phyloP scores from a whole-genome alignment of 441 rosid genomes.

The Erodium moschatum region DNA sequence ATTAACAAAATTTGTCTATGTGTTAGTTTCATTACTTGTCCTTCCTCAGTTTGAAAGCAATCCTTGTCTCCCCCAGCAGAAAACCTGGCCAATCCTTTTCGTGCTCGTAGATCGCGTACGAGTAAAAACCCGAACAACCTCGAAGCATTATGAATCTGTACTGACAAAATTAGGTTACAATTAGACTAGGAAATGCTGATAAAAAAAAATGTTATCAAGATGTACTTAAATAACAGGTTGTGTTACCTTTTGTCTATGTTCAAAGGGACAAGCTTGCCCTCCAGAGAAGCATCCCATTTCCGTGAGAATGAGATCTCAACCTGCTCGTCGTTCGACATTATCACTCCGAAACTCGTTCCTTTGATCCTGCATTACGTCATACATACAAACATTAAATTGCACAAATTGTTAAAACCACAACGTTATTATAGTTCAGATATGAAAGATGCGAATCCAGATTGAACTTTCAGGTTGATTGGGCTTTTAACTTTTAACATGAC shows the following conservation, averaged over 20 bases:
- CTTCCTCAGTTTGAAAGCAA: slow-evolving; percentile 77
- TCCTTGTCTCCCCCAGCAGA: slow-evolving; percentile 60
- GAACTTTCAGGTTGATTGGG: too few relatives aligned
- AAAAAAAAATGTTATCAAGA: too few relatives aligned
- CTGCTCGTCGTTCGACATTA: slow-evolving; percentile 39
- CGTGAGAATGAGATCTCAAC: slow-evolving; percentile 43
- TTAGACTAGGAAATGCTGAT: too few relatives aligned
- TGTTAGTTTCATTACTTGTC: slow-evolving; percentile 43
- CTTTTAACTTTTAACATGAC: too few relatives aligned
- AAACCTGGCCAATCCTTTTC: slow-evolving; percentile 68
- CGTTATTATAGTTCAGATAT: too few relatives aligned
- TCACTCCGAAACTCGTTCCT: slow-evolving; percentile 33
- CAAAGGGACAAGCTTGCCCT: slow-evolving; percentile 38
- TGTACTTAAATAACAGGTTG: too few relatives aligned
- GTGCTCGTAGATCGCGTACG: slow-evolving; percentile 67
- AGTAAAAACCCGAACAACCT: slow-evolving; percentile 69
- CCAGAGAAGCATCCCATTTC: slow-evolving; percentile 39
- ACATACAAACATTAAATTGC: not conserved
- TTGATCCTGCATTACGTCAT: slow-evolving; percentile 30
- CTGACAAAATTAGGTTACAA: too few relatives aligned
- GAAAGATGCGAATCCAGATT: too few relatives aligned
- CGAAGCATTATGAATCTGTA: slow-evolving; percentile 62
- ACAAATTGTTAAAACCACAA: too few relatives aligned
- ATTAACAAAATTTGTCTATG: not conserved
- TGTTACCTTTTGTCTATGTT: slow-evolving; percentile 40